phyloP scores from a whole-genome alignment of 768 basidiomycete species.

The Suillus decipiens region DNA sequence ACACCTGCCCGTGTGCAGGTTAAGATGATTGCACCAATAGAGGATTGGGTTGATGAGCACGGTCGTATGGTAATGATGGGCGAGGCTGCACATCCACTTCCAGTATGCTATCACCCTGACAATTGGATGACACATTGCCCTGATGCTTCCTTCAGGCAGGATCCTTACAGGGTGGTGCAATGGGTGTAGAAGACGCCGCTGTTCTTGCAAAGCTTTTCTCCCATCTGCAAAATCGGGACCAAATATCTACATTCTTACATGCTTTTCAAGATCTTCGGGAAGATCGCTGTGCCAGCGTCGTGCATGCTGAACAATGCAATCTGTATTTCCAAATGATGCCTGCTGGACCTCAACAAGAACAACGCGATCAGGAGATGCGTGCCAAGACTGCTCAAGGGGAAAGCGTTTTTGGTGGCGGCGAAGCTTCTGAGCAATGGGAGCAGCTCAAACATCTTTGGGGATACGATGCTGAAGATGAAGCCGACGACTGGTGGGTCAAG shows the following conservation, averaged over 20 bases:
- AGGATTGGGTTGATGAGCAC: slow-evolving; percentile 50
- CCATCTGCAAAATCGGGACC: slow-evolving; percentile 44
- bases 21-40: slow-evolving; percentile 40
- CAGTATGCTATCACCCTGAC: slow-evolving; percentile 35
- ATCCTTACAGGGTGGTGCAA: slow-evolving; percentile 49
- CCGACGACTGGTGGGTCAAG: slow-evolving; percentile 66
- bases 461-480: slow-evolving; percentile 56
- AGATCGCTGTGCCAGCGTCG: slow-evolving; percentile 48
- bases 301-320: slow-evolving; percentile 47
- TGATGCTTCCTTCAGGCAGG: slow-evolving; percentile 43
- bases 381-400: slow-evolving; percentile 48
- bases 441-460: slow-evolving; percentile 49
- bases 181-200: slow-evolving; percentile 64
- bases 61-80: slow-evolving; percentile 56
- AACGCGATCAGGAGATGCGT: slow-evolving; percentile 45
- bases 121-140: not conserved
- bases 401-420: slow-evolving; percentile 35
- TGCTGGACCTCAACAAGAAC: slow-evolving; percentile 43
- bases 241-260: slow-evolving; percentile 51
- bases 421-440: slow-evolving; percentile 45
- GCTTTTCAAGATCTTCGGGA: slow-evolving; percentile 63
- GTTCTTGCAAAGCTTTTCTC: slow-evolving; percentile 61
- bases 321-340: slow-evolving; percentile 47
- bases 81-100: slow-evolving; percentile 59
- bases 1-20: slow-evolving; percentile 40